Percentiles rank a stretch among this genome's conserved stretches.
These are phyloP conservation scores for Papiliotrema flavescens DNA, from an alignment of 1,284 basidiomycete genomes.

Conservation along the genomic window DNA sequence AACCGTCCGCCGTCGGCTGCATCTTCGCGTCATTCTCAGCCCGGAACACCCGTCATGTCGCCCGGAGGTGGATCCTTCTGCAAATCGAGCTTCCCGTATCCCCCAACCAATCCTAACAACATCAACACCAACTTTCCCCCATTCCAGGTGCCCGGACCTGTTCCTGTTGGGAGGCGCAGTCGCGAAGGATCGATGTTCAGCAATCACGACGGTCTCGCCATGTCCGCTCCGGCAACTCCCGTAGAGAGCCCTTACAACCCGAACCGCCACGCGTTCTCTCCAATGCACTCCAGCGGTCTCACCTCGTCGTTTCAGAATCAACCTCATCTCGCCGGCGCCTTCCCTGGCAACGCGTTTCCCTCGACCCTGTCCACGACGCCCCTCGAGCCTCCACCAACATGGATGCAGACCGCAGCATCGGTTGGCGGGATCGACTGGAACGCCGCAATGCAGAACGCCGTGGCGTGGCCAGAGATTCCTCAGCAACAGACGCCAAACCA, in stretches of 20 bases:
- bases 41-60: constrained; percentile 23
- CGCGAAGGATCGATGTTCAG: constrained; percentile 19
- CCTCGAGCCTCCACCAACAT: background rate
- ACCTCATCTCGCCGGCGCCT: background rate
- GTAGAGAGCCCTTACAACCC: constrained; percentile 1
- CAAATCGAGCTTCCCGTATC: constrained; percentile 13
- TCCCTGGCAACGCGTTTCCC: background rate
- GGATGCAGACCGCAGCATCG: background rate
- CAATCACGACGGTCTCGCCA: constrained; percentile 15
- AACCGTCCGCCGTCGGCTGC: constrained; percentile 15
- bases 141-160: constrained; percentile 8
- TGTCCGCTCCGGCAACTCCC: constrained; percentile 16
- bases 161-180: constrained; percentile 14
- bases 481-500: background rate
- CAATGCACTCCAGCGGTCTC: constrained; percentile 1
- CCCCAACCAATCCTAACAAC: background rate
- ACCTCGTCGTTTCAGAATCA: background rate
- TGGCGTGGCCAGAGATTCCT: background rate
- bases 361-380: background rate
- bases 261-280: background rate
- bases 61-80: constrained; percentile 5
- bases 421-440: constrained; percentile 5
- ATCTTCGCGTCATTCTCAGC: constrained; percentile 21
- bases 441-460: background rate
- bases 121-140: no score